Base-by-base conservation (phyloP, 768 basidiomycete species). In the Naganishia vishniacii region DNA sequence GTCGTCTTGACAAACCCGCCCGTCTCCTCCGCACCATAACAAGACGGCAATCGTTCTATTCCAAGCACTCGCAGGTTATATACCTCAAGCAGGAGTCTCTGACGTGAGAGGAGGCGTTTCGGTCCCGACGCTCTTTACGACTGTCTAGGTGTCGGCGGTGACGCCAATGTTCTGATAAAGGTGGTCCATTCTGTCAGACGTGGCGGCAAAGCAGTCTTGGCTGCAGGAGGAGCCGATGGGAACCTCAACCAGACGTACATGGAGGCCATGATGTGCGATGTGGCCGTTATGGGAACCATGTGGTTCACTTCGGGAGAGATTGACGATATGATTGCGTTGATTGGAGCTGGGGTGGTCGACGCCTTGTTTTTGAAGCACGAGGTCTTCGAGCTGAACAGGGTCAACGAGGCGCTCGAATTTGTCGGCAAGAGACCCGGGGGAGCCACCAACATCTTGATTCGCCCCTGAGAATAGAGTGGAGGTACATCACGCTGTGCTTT, bases 381-480 rank as follows among this genome's bases (percentile, higher is more conserved):
- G 37, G 3, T 0, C 7, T 68, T 65, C 64, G 9, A 37, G 18
- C 61, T 68, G 3, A 60, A 62, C 15, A 13, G 61, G 45, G 67
- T 65, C 16, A 68, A 68, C 48, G 65, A 65, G 47, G 67, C 67
- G n/a, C 28, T 68, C 37, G 44, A 62, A 15, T 56, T 48, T 44
- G 67, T 65, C 0, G 64, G 64, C 7, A 59, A 65, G 25, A 26
- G 67, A 25, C 67, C 65, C 8, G 67, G 67, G 9, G 67, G 67
- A 7, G n/a, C n/a, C 26, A 64, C 62, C 20, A 68, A 68, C 41
- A 61, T 68, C 42, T 37, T 37, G 34, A 37, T 37, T 37, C 34
- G 34, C 34, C 34, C 34, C 34, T 37, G 34, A 37, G 34, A 7
- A 37, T 37, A 7, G 8, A 37, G 34, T 37, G 34, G 34, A 37